A percentile compares a stretch with the other conserved stretches of the same genome.
phyloP scores from a whole-genome alignment of 2,329 filamentous ascomycete genomes.

The Hawksworthiomyces lignivorus region DNA sequence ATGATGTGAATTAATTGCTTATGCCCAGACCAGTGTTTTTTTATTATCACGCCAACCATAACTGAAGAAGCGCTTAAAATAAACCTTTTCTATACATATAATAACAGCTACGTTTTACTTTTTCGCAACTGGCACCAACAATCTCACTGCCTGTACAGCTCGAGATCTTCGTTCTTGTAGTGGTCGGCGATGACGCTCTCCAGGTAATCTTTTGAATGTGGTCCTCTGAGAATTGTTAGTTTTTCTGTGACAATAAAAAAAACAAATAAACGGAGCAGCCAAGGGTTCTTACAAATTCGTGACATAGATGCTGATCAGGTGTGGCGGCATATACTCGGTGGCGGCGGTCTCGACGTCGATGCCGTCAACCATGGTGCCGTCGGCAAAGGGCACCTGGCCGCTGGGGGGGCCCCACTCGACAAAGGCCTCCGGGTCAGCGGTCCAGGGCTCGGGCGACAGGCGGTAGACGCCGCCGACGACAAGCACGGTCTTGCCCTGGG shows the following conservation, averaged over 20 bases:
- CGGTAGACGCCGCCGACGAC: conserved; percentile 90
- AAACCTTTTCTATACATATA: too few relatives aligned
- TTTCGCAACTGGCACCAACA: too few relatives aligned
- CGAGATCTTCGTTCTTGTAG: conserved; percentile 20
- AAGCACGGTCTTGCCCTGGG: conserved; percentile 76
- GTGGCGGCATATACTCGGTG: conserved; percentile 74
- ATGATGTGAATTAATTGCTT: too few relatives aligned
- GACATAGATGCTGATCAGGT: conserved; percentile 72
- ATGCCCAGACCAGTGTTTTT: too few relatives aligned
- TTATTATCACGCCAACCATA: too few relatives aligned
- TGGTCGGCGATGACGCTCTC: conserved; percentile 22
- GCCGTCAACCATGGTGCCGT: conserved; percentile 70
- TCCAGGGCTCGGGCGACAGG: conserved; percentile 81
- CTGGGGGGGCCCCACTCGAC: conserved; percentile 83
- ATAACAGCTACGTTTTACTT: too few relatives aligned
- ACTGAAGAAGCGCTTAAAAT: too few relatives aligned
- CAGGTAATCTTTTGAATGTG: conserved; percentile 23
- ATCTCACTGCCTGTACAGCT: conserved; percentile 11
- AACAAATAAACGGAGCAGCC: conserved; percentile 27
- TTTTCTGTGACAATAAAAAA: background rate
- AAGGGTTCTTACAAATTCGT: conserved; percentile 58
- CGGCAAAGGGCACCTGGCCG: conserved; percentile 66
- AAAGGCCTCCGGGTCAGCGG: conserved; percentile 69
- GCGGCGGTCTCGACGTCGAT: conserved; percentile 72
- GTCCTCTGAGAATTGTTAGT: conserved; percentile 19